phyloP scores from a whole-genome alignment of 805 yeast species.

The Osmozyma mogii region DNA sequence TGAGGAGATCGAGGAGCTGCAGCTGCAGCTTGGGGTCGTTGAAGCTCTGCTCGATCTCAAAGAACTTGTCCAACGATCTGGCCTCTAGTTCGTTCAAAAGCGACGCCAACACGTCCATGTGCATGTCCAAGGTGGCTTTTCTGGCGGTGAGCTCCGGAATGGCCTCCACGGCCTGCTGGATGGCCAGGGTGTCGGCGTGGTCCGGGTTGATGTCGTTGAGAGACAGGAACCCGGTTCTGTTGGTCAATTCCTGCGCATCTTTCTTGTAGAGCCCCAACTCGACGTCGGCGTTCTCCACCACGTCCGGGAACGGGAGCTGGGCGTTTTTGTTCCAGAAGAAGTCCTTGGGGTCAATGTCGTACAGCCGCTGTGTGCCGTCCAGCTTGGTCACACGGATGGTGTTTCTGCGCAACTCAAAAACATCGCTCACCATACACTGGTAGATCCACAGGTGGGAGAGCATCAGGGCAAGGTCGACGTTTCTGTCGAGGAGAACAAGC shows the following conservation, averaged over 20 bases:
- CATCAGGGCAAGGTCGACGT: constrained; percentile 87
- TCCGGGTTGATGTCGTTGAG: constrained; percentile 66
- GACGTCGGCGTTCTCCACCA: constrained; percentile 91
- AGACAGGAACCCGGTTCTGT: constrained; percentile 63
- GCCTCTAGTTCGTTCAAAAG: constrained; percentile 75
- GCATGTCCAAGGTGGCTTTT: constrained; percentile 86
- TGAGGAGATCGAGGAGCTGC: constrained; percentile 53
- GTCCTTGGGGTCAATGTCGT: constrained; percentile 89
- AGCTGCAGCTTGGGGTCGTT: constrained; percentile 50
- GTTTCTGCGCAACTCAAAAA: constrained; percentile 73
- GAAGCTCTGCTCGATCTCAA: constrained; percentile 86
- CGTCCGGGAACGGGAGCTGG: constrained; percentile 92
- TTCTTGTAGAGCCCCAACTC: constrained; percentile 75
- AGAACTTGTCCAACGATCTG: constrained; percentile 82
- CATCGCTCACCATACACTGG: constrained; percentile 93
- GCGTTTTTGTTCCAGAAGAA: constrained; percentile 86
- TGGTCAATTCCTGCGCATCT: constrained; percentile 82
- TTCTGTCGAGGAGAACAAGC: constrained; percentile 76
- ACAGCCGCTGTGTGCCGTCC: constrained; percentile 42
- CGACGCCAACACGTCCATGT: constrained; percentile 88
- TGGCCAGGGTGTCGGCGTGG: constrained; percentile 51
- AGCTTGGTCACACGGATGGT: constrained; percentile 55
- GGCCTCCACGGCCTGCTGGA: constrained; percentile 82
- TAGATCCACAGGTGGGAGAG: constrained; percentile 96
- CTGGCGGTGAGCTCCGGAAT: constrained; percentile 88